phyloP scores from a whole-genome alignment of 331 rosid species.

The Ulmus americana region DNA sequence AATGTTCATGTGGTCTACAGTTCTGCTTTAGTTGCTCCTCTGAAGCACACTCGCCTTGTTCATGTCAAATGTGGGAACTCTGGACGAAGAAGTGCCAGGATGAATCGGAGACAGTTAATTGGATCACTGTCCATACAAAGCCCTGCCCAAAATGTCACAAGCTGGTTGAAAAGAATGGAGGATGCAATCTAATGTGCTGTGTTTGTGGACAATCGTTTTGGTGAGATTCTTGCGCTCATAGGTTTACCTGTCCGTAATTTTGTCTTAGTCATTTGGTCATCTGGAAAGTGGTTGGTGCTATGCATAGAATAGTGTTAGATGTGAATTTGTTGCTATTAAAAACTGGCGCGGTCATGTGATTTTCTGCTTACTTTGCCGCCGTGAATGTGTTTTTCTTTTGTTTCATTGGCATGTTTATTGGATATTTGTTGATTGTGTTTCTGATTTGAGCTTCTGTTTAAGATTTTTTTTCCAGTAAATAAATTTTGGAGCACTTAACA shows the following conservation, averaged over 20 bases:
- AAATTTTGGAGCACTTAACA: neutral
- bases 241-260: neutral
- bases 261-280: neutral
- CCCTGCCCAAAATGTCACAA: constrained; percentile 38
- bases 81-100: constrained; percentile 34
- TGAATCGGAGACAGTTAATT: constrained; percentile 32
- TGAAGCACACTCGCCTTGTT: constrained; percentile 40
- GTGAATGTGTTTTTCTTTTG: too few species aligned
- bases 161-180: constrained; percentile 34
- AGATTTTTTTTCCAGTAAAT: neutral
- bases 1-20: constrained; percentile 34
- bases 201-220: constrained; percentile 37
- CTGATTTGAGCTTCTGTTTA: neutral
- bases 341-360: neutral
- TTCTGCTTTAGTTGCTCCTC: constrained; percentile 36
- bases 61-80: constrained; percentile 32
- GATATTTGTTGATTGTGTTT: constrained; percentile 2
- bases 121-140: constrained; percentile 31
- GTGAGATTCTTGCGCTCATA: constrained; percentile 18
- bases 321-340: neutral
- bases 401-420: too few species aligned
- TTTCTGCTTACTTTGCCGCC: too few species aligned
- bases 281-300: neutral
- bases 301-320: neutral
- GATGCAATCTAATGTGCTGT: constrained; percentile 35